These are phyloP conservation scores for Zelopaecilomyces penicillatus DNA, from an alignment of 2,329 filamentous ascomycete genomes.

Conservation along the genomic window DNA sequence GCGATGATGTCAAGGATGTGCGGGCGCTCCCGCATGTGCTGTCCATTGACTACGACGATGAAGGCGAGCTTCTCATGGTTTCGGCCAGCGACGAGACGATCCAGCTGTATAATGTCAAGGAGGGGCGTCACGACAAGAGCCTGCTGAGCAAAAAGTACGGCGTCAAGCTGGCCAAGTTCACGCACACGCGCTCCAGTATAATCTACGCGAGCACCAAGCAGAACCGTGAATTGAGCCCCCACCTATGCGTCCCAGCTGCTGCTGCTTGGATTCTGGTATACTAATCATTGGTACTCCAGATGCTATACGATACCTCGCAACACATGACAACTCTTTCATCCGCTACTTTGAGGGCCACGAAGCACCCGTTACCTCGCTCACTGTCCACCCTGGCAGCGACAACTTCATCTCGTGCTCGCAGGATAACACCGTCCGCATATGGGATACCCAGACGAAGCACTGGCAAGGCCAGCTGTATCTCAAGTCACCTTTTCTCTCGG, in stretches of 20 bases:
- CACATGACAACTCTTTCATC: conserved; percentile 92
- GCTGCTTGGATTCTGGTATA: conserved; percentile 4
- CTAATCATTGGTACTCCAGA: conserved; percentile 48
- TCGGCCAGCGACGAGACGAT: conserved; percentile 91
- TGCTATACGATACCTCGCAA: conserved; percentile 78
- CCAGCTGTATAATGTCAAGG: conserved; percentile 88
- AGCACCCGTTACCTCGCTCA: conserved; percentile 71
- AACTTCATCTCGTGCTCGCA: conserved; percentile 86
- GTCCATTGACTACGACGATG: conserved; percentile 93
- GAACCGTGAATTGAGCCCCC: conserved; percentile 50
- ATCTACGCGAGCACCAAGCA: conserved; percentile 94
- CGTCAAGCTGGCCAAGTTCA: conserved; percentile 87
- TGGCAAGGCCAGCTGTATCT: conserved; percentile 75
- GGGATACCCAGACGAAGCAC: conserved; percentile 77
- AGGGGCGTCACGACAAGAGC: conserved; percentile 81
- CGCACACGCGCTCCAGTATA: conserved; percentile 82
- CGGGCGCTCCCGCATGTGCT: conserved; percentile 58
- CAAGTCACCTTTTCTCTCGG: conserved; percentile 69
- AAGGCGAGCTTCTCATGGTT: conserved; percentile 84
- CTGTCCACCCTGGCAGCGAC: conserved; percentile 78
- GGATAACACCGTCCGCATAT: conserved; percentile 85
- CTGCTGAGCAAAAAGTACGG: conserved; percentile 95
- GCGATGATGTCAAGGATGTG: conserved; percentile 46
- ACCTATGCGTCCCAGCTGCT: background rate
- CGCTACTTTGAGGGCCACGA: conserved; percentile 94